Evolutionary conservation across 495 filamentous ascomycete species (phyloP).

Genomic region (Xylaria cubensis): DNA sequence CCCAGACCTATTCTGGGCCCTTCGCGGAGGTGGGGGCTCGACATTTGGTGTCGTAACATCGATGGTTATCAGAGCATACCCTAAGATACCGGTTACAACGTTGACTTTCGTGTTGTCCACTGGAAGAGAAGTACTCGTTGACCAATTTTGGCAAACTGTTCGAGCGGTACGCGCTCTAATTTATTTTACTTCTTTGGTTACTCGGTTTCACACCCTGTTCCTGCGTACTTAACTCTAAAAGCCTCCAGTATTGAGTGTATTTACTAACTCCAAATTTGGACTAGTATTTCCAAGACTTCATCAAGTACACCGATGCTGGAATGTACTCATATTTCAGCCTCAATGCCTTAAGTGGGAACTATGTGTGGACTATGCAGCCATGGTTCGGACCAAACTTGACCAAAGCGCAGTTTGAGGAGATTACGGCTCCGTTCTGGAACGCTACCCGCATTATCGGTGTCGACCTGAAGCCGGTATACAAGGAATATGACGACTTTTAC

Average conservation of each 20-base stretch:
- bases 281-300: conserved; percentile 52
- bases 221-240: background rate
- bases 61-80: conserved; percentile 54
- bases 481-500: conserved; percentile 57
- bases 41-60: conserved; percentile 67
- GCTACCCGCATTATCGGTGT: conserved; percentile 45
- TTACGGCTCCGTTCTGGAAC: conserved; percentile 56
- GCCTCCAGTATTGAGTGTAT: background rate
- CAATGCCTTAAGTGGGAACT: conserved; percentile 40
- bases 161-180: conserved; percentile 32
- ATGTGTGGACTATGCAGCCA: conserved; percentile 52
- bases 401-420: conserved; percentile 47
- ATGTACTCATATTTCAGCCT: conserved; percentile 62
- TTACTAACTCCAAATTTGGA: background rate
- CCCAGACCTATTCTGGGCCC: conserved; percentile 70
- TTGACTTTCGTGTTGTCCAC: conserved; percentile 44
- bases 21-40: conserved; percentile 64
- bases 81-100: conserved; percentile 48
- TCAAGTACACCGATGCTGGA: conserved; percentile 56
- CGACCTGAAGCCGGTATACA: conserved; percentile 52
- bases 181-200: background rate
- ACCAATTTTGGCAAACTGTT: conserved; percentile 61
- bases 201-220: background rate
- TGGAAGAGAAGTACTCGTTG: conserved; percentile 38
- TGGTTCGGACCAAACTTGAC: conserved; percentile 62